Base-by-base conservation (phyloP, 106 monocot species). In the Allium cepa region DNA sequence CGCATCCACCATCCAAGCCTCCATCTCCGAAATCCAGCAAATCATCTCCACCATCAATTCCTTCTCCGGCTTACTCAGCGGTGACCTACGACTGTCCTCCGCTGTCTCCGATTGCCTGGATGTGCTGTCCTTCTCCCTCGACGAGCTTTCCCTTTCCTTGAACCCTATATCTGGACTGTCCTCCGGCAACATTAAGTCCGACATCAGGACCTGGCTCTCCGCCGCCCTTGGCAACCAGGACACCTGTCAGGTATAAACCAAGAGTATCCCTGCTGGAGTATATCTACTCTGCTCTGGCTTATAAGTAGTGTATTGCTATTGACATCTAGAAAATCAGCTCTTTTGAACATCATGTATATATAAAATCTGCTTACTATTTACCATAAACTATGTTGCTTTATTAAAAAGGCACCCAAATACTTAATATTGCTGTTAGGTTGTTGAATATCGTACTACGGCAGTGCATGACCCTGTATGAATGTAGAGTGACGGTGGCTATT, bases 71-170 rank as follows among this genome's bases (percentile, higher is more conserved):
- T 15, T 85, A 36, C 10, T 63, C 36, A 83, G 72, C 51, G 80
- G 77, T 47, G 87, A 84, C 77, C 79, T 75, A 69, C 86, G 92
- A 50, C 78, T 89, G 60, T 80, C 91, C 67, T 86, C 88, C 26
- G 97, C 97, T 47, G 69, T 92, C 69, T 75, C 80, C 68, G 97
- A 97, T 87, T 97, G 97, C 75, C 69, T 92, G 53, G 97, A 97
- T 75, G 80, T 97, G 68, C 96, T 97, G 60, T 88, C 88, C 74
- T 76, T 92, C 55, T 86, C 96, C 60, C 66, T 84, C 63, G 83
- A 88, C 56, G 91, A 97, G 80, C 75, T 97, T 45, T 66, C 76
- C 52, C 82, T 67, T 76, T 59, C 91, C 50, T 46, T 84, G 8
- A 57, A 70, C 47, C n/a, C 82, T 22, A 45, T 73, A 26, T 11